Evolutionary conservation across 2,329 filamentous ascomycete genomes (phyloP), one percentile per base, ranked within the genome.

Genomic region (Xylariaceae sp.): DNA sequence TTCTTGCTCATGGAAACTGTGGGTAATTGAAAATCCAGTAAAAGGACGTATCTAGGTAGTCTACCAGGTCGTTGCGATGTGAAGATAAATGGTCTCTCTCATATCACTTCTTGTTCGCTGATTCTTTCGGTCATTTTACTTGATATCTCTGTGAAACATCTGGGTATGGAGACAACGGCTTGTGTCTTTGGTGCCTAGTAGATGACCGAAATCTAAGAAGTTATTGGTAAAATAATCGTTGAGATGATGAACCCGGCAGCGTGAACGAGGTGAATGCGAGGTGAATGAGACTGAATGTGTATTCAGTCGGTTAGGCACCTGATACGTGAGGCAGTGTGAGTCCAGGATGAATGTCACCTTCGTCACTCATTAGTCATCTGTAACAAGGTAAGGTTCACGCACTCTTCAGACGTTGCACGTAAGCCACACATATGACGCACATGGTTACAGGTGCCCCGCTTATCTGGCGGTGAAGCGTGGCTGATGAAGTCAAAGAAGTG

Each of bases 121-220:
- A 10, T 48, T 47, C 45, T n/a, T 53, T 53, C 13, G 39, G 55
- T 62, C 62, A 64, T 62, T 55, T 62, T 64, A 56, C 52, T 39
- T 35, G 18, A 41, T 56, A 47, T 48, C 8, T 18, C 17, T 9
- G 15, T 34, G 23, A 11, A 53, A 51, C 57, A 56, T 51, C 49
- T n/a, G 8, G 41, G 17, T n/a, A n/a, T 53, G 37, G 15, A 35
- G 9, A 45, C 41, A n/a, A n/a, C n/a, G 41, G 5, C 13, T 17
- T 18, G 9, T 17, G 23, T 49, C 37, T 41, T 48, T n/a, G 34
- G 35, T 34, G 15, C 45, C 51, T 55, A 11, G 15, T 44, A 7
- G 15, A 45, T 34, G 5, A 7, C n/a, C 4, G 9, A 44, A 53
- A 39, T 11, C 15, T n/a, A 47, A 39, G 49, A 17, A 44, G 47